Conservation (phyloP, 805 yeast genomes). For the Diddensiella transvaalensis region DNA sequence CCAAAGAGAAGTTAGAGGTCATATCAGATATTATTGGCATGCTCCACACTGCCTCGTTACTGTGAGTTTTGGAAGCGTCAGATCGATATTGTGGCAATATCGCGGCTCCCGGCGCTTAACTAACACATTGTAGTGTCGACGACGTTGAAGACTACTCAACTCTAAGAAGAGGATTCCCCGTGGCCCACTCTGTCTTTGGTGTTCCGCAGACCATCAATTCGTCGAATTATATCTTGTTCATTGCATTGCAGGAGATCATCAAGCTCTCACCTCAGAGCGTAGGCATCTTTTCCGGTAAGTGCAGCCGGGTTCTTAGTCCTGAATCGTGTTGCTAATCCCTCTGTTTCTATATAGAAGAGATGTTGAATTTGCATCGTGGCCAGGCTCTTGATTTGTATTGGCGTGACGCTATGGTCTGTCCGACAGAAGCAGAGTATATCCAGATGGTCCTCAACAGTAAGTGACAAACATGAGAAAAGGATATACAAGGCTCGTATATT, state of each 20-base stretch:
- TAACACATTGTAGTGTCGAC: constrained; percentile 46
- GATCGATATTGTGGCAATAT: neutral
- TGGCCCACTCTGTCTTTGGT: constrained; percentile 78
- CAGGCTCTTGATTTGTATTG: constrained; percentile 88
- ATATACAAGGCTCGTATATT: neutral
- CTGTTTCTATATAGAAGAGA: constrained; percentile 59
- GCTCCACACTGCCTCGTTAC: constrained; percentile 61
- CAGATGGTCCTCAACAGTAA: constrained; percentile 73
- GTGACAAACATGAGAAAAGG: constrained; percentile 11
- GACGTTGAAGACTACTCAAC: constrained; percentile 82
- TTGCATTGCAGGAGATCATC: constrained; percentile 53
- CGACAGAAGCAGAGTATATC: constrained; percentile 60
- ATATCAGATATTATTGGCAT: constrained; percentile 52
- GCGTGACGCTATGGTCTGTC: constrained; percentile 65
- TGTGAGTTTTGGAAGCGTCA: constrained; percentile 27
- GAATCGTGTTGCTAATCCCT: constrained; percentile 28
- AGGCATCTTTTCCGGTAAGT: constrained; percentile 17
- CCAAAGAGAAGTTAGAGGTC: constrained; percentile 35
- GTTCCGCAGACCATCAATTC: constrained; percentile 76
- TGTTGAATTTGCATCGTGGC: constrained; percentile 80
- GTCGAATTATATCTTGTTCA: constrained; percentile 77
- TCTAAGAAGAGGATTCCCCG: constrained; percentile 70
- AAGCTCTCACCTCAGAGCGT: constrained; percentile 29
- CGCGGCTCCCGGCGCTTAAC: constrained; percentile 21
- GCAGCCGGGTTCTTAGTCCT: neutral